Conservation (phyloP, 306 rosid genomes). For the Psophocarpus tetragonolobus region DNA sequence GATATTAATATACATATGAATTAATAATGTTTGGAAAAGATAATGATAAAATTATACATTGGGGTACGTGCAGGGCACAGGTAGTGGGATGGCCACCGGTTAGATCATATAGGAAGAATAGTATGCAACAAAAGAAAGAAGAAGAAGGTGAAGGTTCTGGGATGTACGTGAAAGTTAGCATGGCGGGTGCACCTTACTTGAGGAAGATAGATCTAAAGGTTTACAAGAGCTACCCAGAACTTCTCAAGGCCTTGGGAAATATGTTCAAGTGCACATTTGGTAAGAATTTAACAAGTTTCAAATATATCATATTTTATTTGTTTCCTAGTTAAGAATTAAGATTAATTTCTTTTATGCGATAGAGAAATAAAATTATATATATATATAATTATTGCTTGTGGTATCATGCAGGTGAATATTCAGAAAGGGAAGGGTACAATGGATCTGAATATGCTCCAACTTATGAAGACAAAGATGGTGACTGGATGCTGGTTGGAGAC, state of each 20-base stretch:
- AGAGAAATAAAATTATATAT: background rate
- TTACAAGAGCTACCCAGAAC: slow-evolving; percentile 65
- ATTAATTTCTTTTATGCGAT: too few species aligned
- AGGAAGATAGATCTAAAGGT: slow-evolving; percentile 78
- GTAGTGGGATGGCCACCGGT: slow-evolving; percentile 97
- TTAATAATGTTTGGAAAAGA: background rate
- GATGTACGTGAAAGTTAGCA: slow-evolving; percentile 77
- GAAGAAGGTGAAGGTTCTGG: slow-evolving; percentile 43
- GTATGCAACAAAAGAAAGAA: slow-evolving; percentile 39
- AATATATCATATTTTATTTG: too few species aligned
- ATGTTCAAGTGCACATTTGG: slow-evolving; percentile 79
- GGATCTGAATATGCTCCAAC: slow-evolving; percentile 76
- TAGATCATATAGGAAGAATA: slow-evolving; percentile 63
- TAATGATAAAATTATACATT: background rate
- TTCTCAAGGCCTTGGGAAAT: slow-evolving; percentile 63
- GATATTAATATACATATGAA: background rate
- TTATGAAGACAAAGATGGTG: slow-evolving; percentile 89
- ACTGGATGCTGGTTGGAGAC: slow-evolving; percentile 96
- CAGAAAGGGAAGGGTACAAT: slow-evolving; percentile 70
- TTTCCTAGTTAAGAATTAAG: background rate
- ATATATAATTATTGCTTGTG: background rate
- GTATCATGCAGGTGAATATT: slow-evolving; percentile 64
- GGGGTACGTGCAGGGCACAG: slow-evolving; percentile 67
- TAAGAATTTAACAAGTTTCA: slow-evolving; percentile 23
- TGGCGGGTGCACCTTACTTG: slow-evolving; percentile 85